phyloP scores from a whole-genome alignment of 2,329 filamentous ascomycete genomes.

The Bipolaris sorokiniana region DNA sequence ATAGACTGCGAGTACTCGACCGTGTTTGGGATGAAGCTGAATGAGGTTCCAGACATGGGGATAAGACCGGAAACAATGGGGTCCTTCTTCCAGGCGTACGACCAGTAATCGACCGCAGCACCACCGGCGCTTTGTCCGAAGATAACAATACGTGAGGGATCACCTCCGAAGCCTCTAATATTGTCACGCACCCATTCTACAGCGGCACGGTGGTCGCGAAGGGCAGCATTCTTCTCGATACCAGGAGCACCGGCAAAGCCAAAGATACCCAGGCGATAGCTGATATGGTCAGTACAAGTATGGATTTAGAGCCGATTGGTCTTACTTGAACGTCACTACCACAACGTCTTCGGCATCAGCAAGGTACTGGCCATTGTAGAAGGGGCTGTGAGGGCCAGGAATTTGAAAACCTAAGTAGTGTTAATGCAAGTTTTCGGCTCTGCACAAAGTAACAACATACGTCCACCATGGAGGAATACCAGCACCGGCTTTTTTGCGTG shows the following conservation, averaged over 20 bases:
- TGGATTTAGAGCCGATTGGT: not conserved
- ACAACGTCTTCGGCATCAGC: conserved; percentile 38
- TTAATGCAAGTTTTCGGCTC: not conserved
- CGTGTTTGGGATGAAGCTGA: conserved; percentile 40
- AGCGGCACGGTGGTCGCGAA: conserved; percentile 37
- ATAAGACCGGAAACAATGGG: conserved; percentile 59
- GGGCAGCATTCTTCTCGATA: conserved; percentile 45
- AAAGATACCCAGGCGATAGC: conserved; percentile 49
- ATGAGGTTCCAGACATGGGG: conserved; percentile 55
- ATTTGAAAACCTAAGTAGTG: conserved; percentile 29
- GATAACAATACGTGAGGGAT: conserved; percentile 48
- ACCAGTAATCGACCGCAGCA: conserved; percentile 56
- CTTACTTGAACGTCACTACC: conserved; percentile 38
- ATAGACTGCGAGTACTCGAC: conserved; percentile 30
- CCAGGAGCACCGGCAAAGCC: conserved; percentile 49
- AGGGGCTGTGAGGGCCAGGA: conserved; percentile 32
- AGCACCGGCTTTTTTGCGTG: conserved; percentile 37
- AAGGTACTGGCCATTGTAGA: conserved; percentile 39
- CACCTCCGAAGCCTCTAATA: conserved; percentile 51
- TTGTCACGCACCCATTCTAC: conserved; percentile 52
- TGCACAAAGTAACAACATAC: conserved; percentile 17
- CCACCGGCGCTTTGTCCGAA: conserved; percentile 51
- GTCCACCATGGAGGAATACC: conserved; percentile 39
- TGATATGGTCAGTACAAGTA: conserved; percentile 9
- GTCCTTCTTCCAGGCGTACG: conserved; percentile 56